A percentile compares a stretch with the other conserved stretches of the same genome.
These are phyloP conservation scores for Pseudogymnoascus sp. DNA, from an alignment of 2,329 filamentous ascomycete species.

Conservation along the genomic window DNA sequence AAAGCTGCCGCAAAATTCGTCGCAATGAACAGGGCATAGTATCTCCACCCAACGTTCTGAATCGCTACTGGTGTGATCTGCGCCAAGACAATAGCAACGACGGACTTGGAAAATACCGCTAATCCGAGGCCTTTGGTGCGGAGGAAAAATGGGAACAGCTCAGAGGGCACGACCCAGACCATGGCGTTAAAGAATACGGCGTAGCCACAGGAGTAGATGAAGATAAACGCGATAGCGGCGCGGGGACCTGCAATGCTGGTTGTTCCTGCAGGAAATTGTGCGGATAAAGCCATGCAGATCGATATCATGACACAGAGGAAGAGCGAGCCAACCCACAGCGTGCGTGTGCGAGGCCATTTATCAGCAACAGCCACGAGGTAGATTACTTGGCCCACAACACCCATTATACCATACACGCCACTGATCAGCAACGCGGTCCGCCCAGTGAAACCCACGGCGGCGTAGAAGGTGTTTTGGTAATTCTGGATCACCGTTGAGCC, in stretches of 20 bases:
- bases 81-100: slow-evolving; percentile 24
- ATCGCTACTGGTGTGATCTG: slow-evolving; percentile 31
- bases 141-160: slow-evolving; percentile 28
- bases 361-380: slow-evolving; percentile 29
- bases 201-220: slow-evolving; percentile 30
- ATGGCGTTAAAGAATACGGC: slow-evolving; percentile 33
- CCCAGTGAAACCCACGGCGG: slow-evolving; percentile 27
- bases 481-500: slow-evolving; percentile 31
- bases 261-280: slow-evolving; percentile 14
- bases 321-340: slow-evolving; percentile 21
- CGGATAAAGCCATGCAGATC: slow-evolving; percentile 21
- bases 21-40: slow-evolving; percentile 33
- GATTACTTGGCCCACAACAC: slow-evolving; percentile 28
- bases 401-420: slow-evolving; percentile 32
- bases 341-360: slow-evolving; percentile 27
- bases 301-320: slow-evolving; percentile 16
- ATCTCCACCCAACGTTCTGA: slow-evolving; percentile 30
- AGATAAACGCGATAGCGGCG: slow-evolving; percentile 31
- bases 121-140: slow-evolving; percentile 27
- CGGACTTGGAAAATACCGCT: slow-evolving; percentile 26
- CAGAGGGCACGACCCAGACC: slow-evolving; percentile 28
- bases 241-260: slow-evolving; percentile 19
- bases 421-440: slow-evolving; percentile 28
- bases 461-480: slow-evolving; percentile 31
- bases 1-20: slow-evolving; percentile 24